Percentiles rank a stretch among this genome's conserved stretches.
Evolutionary conservation across 2,329 filamentous ascomycete species (phyloP).

Genomic region (Penicillium sp.): DNA sequence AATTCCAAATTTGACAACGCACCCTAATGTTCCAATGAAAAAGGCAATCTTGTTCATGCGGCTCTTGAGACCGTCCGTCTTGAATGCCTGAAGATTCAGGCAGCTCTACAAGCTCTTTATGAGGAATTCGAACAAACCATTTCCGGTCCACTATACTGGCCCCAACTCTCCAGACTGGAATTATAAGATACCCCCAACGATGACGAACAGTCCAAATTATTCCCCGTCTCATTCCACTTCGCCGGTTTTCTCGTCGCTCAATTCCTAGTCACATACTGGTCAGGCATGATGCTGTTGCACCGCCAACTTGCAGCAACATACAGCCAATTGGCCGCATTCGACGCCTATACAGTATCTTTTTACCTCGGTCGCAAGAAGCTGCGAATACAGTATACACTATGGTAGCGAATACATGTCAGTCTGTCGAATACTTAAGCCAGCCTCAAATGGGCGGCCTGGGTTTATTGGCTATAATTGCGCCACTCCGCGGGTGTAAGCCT

Average conservation of each 20-base stretch:
- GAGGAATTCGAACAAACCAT: background rate
- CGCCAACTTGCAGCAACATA: background rate
- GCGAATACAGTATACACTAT: background rate
- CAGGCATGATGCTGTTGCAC: background rate
- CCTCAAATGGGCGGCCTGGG: background rate
- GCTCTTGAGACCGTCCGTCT: background rate
- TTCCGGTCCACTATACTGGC: constrained; percentile 1
- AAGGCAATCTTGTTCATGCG: background rate
- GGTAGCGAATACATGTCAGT: background rate
- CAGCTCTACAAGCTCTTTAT: background rate
- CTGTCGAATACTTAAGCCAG: background rate
- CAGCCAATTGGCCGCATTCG: background rate
- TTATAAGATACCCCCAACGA: too few relatives aligned
- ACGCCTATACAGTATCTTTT: background rate
- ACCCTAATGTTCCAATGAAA: background rate
- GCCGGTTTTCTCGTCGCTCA: background rate
- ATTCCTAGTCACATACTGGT: background rate
- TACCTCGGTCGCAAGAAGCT: background rate
- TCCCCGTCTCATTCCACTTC: constrained; percentile 1
- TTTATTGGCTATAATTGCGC: background rate
- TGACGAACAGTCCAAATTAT: background rate
- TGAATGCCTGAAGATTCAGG: background rate
- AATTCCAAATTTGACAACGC: background rate
- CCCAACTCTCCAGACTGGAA: background rate
- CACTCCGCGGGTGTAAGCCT: background rate